A percentile compares a stretch with the other conserved stretches of the same genome.
Evolutionary conservation across 1,284 basidiomycete species (phyloP).

Genomic region (Limonomyces culmigenus): DNA sequence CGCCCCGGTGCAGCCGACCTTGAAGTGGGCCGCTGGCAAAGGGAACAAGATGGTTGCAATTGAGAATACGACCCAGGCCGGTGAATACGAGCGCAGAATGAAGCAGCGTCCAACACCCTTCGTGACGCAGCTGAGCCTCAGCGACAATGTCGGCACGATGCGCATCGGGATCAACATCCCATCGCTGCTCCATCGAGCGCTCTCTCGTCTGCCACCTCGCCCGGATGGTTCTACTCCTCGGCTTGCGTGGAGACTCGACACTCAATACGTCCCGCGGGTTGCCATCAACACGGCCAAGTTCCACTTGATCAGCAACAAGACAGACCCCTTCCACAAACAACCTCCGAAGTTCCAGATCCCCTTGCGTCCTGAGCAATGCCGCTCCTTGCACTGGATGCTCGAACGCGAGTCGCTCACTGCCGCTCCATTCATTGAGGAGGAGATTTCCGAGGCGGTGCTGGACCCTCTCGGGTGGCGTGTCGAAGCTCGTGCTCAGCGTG

Average conservation of each 20-base stretch:
- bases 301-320: conserved; percentile 60
- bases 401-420: conserved; percentile 54
- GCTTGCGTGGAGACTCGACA: conserved; percentile 71
- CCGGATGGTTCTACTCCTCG: conserved; percentile 28
- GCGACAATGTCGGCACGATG: conserved; percentile 46
- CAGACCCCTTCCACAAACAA: conserved; percentile 58
- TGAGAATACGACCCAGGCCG: conserved; percentile 74
- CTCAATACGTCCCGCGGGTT: conserved; percentile 52
- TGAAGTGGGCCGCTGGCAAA: conserved; percentile 48
- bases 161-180: conserved; percentile 80
- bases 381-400: conserved; percentile 90
- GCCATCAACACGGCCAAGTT: conserved; percentile 50
- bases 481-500: conserved; percentile 75
- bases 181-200: conserved; percentile 77
- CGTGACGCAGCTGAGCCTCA: conserved; percentile 69
- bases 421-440: conserved; percentile 77
- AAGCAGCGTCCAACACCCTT: conserved; percentile 82
- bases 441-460: conserved; percentile 81
- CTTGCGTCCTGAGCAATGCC: conserved; percentile 74
- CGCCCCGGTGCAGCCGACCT: conserved; percentile 59
- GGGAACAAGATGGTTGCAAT: conserved; percentile 47
- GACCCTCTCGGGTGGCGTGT: conserved; percentile 84
- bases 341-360: conserved; percentile 63
- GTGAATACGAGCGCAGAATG: conserved; percentile 73
- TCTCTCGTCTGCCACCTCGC: conserved; percentile 73